Percentiles rank a stretch among this genome's conserved stretches.
These are phyloP conservation scores for Setomelanomma holmii DNA, from an alignment of 2,329 filamentous ascomycete genomes.

Conservation along the genomic window DNA sequence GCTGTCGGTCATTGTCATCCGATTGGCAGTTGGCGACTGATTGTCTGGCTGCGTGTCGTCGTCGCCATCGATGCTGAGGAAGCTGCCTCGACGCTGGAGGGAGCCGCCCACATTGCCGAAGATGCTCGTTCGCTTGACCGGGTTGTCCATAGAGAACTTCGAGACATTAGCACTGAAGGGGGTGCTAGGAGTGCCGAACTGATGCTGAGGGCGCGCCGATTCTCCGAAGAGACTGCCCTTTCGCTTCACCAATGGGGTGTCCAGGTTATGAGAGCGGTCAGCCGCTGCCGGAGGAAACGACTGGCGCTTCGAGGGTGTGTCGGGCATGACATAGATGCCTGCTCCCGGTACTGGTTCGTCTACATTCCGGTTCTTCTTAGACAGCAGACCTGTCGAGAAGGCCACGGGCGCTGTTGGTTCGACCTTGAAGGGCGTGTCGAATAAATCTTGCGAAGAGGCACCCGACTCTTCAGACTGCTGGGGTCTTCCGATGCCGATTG, in stretches of 20 bases:
- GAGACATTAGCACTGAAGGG: slow-evolving; percentile 74
- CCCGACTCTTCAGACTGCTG: slow-evolving; percentile 53
- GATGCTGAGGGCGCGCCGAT: slow-evolving; percentile 69
- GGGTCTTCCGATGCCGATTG: slow-evolving; percentile 67
- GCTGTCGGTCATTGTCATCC: slow-evolving; percentile 58
- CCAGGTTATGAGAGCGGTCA: slow-evolving; percentile 38
- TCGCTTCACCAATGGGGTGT: slow-evolving; percentile 51
- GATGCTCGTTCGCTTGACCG: slow-evolving; percentile 68
- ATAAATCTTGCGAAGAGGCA: slow-evolving; percentile 58
- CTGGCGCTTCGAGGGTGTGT: slow-evolving; percentile 95
- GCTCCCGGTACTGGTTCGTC: slow-evolving; percentile 65
- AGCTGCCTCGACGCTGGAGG: slow-evolving; percentile 69
- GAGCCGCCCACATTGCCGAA: slow-evolving; percentile 65
- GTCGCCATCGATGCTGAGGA: slow-evolving; percentile 81
- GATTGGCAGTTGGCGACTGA: slow-evolving; percentile 63
- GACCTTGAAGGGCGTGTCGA: slow-evolving; percentile 81
- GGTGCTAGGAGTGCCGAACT: slow-evolving; percentile 80
- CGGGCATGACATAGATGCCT: slow-evolving; percentile 76
- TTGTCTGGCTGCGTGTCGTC: slow-evolving; percentile 60
- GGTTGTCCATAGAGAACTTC: slow-evolving; percentile 70
- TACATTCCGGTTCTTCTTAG: slow-evolving; percentile 83
- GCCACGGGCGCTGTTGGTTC: slow-evolving; percentile 77
- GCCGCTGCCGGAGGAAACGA: slow-evolving; percentile 69
- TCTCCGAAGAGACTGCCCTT: slow-evolving; percentile 65
- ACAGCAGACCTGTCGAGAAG: slow-evolving; percentile 86